These are phyloP conservation scores for Nowakowskiella sp. DNA, from an alignment of 192 early-diverging fungal species.

Conservation along the genomic window DNA sequence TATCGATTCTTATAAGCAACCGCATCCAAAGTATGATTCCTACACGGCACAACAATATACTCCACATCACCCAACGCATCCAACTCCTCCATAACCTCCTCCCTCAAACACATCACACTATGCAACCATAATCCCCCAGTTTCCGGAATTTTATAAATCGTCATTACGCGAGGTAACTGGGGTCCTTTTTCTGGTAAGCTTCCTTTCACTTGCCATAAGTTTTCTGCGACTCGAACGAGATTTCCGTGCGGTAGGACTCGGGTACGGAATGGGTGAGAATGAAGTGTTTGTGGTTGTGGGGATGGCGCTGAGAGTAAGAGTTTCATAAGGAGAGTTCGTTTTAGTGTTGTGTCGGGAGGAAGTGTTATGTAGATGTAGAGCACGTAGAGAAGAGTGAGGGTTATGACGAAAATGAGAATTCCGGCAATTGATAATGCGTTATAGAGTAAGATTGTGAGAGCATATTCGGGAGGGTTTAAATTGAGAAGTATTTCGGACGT, in stretches of 20 bases:
- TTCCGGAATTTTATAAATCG: conserved; percentile 4
- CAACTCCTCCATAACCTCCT: neutral
- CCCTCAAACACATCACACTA: conserved; percentile 1
- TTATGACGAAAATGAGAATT: too few relatives aligned
- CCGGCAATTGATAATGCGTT: too few relatives aligned
- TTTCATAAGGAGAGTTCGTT: too few relatives aligned
- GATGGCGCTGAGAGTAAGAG: too few relatives aligned
- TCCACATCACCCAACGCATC: conserved; percentile 8
- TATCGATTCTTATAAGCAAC: conserved; percentile 7
- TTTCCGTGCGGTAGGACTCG: conserved; percentile 10
- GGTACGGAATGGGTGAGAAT: neutral
- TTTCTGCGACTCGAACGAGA: conserved; percentile 1
- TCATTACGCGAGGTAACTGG: conserved; percentile 2
- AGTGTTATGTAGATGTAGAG: too few relatives aligned
- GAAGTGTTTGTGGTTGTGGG: too few relatives aligned
- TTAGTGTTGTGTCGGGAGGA: too few relatives aligned
- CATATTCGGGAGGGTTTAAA: too few relatives aligned
- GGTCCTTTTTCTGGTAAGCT: neutral
- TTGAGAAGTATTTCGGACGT: too few relatives aligned
- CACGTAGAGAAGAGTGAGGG: too few relatives aligned
- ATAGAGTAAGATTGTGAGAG: too few relatives aligned
- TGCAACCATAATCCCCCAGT: neutral
- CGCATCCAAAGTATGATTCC: conserved; percentile 14
- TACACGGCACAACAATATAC: conserved; percentile 9
- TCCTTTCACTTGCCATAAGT: conserved; percentile 7